phyloP scores from a whole-genome alignment of 306 rosid genomes.

The Biancaea sappan region DNA sequence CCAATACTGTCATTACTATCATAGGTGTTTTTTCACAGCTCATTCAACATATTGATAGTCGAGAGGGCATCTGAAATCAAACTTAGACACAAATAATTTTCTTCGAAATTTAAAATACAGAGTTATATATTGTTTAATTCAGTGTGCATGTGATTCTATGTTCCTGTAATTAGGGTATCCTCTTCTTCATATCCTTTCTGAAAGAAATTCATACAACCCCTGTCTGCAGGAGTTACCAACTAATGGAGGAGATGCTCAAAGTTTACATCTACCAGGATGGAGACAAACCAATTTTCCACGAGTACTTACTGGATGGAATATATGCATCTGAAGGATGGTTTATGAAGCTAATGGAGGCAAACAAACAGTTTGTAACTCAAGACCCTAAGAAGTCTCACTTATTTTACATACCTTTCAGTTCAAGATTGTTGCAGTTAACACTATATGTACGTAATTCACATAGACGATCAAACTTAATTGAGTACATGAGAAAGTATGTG shows the following conservation, averaged over 20 bases:
- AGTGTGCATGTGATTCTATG: neutral
- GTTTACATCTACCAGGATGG: conserved; percentile 83
- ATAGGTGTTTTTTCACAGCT: conserved; percentile 8
- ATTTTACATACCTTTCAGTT: conserved; percentile 96
- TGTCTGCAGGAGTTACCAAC: conserved; percentile 80
- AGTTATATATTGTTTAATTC: conserved; percentile 7
- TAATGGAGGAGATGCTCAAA: conserved; percentile 86
- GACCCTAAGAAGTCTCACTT: conserved; percentile 76
- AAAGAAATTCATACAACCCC: conserved; percentile 9
- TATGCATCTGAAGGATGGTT: conserved; percentile 99
- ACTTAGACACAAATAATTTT: neutral
- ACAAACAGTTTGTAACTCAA: conserved; percentile 66
- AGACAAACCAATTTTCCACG: conserved; percentile 77
- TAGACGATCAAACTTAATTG: conserved; percentile 58
- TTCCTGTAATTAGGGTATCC: conserved; percentile 5
- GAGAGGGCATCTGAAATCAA: neutral
- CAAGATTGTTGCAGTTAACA: conserved; percentile 69
- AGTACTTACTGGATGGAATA: conserved; percentile 72
- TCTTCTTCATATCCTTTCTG: conserved; percentile 27
- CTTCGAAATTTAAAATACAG: neutral
- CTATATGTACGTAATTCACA: conserved; percentile 77
- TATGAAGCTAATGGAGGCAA: conserved; percentile 72
- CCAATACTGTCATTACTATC: neutral
- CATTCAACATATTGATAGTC: neutral
- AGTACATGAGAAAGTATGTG: conserved; percentile 64